Conservation (phyloP, 2,329 filamentous ascomycete species). For the Celoporthe dispersa region DNA sequence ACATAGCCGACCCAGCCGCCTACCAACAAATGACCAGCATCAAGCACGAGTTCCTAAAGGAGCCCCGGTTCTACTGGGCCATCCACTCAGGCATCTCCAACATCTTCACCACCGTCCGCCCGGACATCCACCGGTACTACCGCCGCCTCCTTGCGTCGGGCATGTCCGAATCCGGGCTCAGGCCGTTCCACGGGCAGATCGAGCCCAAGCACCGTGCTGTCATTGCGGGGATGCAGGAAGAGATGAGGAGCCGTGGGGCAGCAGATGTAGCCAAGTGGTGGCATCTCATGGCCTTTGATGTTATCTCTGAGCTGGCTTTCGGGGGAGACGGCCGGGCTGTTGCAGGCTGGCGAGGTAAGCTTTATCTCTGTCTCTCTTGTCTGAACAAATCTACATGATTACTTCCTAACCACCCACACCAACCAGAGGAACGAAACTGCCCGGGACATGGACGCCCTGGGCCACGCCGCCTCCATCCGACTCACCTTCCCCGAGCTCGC, state of each 20-base stretch:
- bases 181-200: constrained; percentile 40
- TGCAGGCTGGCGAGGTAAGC: constrained; percentile 56
- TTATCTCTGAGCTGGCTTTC: constrained; percentile 58
- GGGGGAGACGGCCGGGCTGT: constrained; percentile 57
- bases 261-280: constrained; percentile 59
- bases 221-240: constrained; percentile 48
- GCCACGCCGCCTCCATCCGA: constrained; percentile 33
- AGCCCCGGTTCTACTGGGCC: constrained; percentile 33
- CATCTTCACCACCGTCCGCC: constrained; percentile 47
- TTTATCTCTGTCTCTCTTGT: constrained; percentile 20
- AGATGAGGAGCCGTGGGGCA: constrained; percentile 42
- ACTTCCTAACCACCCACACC: neutral
- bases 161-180: constrained; percentile 44
- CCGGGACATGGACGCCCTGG: constrained; percentile 41
- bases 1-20: constrained; percentile 33
- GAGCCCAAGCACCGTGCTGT: constrained; percentile 43
- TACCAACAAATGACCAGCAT: constrained; percentile 36
- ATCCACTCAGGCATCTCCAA: constrained; percentile 32
- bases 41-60: constrained; percentile 39
- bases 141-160: constrained; percentile 48
- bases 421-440: constrained; percentile 46
- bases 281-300: constrained; percentile 57
- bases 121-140: constrained; percentile 43
- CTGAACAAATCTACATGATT: no score
- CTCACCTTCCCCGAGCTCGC: constrained; percentile 37